Conservation (phyloP, 108 stramenopile genomes). For the Nannochloropsis salina region DNA sequence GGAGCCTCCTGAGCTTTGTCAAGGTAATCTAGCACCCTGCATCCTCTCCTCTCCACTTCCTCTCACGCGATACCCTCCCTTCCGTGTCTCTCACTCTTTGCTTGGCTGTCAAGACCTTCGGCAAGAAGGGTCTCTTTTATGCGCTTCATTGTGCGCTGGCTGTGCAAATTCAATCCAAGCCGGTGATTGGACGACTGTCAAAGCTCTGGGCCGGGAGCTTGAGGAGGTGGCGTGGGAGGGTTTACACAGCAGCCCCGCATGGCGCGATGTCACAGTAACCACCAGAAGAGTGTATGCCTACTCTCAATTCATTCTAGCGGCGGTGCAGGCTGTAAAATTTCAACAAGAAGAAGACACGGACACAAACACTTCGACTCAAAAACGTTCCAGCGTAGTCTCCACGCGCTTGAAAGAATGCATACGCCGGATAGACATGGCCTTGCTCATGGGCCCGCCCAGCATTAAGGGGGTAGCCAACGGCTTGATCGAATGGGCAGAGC, state of each 20-base stretch:
- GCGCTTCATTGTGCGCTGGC: background rate
- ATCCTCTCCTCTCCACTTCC: no score
- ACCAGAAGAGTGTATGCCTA: background rate
- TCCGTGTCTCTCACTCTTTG: no score
- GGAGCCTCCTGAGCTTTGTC: no score
- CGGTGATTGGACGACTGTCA: background rate
- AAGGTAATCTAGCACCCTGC: no score
- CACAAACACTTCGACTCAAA: background rate
- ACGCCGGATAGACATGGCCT: conserved; percentile 9
- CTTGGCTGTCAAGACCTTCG: background rate
- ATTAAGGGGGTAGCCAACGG: conserved; percentile 11
- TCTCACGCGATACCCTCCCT: no score
- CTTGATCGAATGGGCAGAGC: background rate
- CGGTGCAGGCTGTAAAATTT: background rate
- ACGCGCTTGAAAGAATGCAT: conserved; percentile 20
- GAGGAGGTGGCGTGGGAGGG: conserved; percentile 2
- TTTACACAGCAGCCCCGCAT: background rate
- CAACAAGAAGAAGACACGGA: background rate
- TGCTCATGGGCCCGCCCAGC: background rate
- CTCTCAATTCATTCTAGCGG: conserved; percentile 12
- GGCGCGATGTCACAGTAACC: conserved; percentile 4
- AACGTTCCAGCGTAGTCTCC: background rate
- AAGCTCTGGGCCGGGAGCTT: background rate
- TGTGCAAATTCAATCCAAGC: background rate
- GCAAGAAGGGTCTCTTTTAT: background rate